phyloP scores from a whole-genome alignment of 2,329 filamentous ascomycete genomes.

The Colletotrichum scovillei region DNA sequence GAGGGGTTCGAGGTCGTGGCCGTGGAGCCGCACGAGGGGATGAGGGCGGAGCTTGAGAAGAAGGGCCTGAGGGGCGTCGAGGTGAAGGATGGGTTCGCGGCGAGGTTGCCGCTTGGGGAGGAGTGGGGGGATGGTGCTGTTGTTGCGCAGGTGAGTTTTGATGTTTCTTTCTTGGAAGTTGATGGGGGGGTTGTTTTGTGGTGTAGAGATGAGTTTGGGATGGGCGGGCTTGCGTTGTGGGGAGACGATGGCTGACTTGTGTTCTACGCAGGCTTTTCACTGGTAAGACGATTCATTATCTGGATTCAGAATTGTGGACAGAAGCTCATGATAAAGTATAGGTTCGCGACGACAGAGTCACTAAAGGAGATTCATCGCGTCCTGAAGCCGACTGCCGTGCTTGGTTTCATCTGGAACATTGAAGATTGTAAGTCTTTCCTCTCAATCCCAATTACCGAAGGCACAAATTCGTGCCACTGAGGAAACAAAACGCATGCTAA shows the following conservation, averaged over 20 bases:
- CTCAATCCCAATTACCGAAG: not conserved
- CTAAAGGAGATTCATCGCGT: slow-evolving; percentile 76
- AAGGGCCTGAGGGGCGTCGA: slow-evolving; percentile 68
- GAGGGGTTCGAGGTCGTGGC: slow-evolving; percentile 72
- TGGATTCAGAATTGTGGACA: not conserved
- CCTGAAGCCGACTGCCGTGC: slow-evolving; percentile 66
- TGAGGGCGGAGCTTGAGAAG: slow-evolving; percentile 69
- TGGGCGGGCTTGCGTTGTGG: too few species aligned
- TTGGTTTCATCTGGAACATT: slow-evolving; percentile 80
- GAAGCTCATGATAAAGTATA: slow-evolving; percentile 41
- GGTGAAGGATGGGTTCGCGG: slow-evolving; percentile 68
- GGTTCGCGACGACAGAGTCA: slow-evolving; percentile 75
- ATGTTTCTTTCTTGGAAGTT: not conserved
- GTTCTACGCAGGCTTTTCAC: slow-evolving; percentile 58
- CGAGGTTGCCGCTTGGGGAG: slow-evolving; percentile 64
- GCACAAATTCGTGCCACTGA: too few species aligned
- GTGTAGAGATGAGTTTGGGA: not conserved
- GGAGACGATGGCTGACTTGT: slow-evolving; percentile 20
- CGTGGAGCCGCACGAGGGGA: slow-evolving; percentile 72
- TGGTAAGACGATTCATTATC: slow-evolving; percentile 56
- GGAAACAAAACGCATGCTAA: too few species aligned
- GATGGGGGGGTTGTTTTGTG: not conserved
- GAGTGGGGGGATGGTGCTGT: slow-evolving; percentile 74
- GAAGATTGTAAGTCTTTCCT: slow-evolving; percentile 70
- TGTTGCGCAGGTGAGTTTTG: slow-evolving; percentile 70